Base-by-base conservation (phyloP, 495 filamentous ascomycete species). In the Penicillium daleae region DNA sequence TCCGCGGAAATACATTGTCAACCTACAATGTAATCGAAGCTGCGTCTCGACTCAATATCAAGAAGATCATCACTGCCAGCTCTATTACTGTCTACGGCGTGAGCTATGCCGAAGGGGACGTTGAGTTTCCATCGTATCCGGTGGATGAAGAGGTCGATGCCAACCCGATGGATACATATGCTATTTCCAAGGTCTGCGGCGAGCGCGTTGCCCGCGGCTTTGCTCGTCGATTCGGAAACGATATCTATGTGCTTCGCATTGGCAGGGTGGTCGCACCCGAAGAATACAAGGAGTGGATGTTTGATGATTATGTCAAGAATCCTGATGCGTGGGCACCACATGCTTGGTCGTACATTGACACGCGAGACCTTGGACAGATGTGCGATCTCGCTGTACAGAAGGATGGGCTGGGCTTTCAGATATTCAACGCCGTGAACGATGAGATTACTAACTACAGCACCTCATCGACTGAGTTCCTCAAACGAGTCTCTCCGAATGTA, bases 21-120 rank as follows among this genome's bases (percentile, higher is more conserved):
- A 82, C 80, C 6, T 87, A 86, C 67, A 88, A 89, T 63, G 78
- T 88, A 12, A 80, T 89, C 63, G 86, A 88, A 64, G 86, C 84
- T 0, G 82, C 85, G 6, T 87, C 76, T 60, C 83, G 83, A 39
- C 73, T 88, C 3, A 82, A 82, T 7, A 82, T 88, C 48, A 83
- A 81, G 66, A 89, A 88, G 68, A 82, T 88, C 60, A 75, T 88
- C 64, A 76, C 86, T 46, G 85, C 86, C 1, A 81, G 77, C 59
- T 80, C 76, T 4, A 82, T 87, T 57, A 86, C 83, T 6, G 82
- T 81, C 0, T 89, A 89, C 62, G 84, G 85, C 3, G 83, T 86
- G 0, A 82, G 80, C 58, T 88, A 85, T 52, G 76, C 82, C 0
- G 81, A 88, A 63, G 85, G 85, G 0, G 80, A 86, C 55, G 66